These are phyloP conservation scores for Heracleum sosnowskyi DNA, from an alignment of 129 eudicot genomes.

Conservation along the genomic window DNA sequence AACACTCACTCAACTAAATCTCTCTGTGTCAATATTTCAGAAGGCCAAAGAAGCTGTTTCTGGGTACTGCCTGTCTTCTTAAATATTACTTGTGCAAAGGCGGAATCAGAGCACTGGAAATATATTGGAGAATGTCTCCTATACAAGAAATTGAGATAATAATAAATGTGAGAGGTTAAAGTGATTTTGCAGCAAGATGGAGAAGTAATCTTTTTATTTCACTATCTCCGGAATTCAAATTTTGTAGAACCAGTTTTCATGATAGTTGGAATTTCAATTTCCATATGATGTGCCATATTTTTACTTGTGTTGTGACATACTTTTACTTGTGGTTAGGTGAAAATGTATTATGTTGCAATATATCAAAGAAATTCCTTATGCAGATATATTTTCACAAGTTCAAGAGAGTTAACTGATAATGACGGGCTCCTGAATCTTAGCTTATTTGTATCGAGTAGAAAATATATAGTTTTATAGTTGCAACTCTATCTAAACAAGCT, in stretches of 20 bases:
- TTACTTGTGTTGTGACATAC: neutral
- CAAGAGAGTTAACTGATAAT: neutral
- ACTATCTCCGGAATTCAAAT: neutral
- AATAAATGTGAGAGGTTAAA: neutral
- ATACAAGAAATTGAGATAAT: neutral
- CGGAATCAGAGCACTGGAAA: neutral
- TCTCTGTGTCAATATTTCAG: slow-evolving; percentile 16
- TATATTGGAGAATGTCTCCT: neutral
- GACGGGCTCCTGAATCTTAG: neutral
- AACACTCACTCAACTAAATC: slow-evolving; percentile 3
- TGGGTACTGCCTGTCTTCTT: neutral
- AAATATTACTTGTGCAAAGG: neutral
- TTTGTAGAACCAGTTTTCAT: neutral
- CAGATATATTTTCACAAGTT: neutral
- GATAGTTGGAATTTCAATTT: neutral
- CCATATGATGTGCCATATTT: neutral
- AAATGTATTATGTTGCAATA: neutral
- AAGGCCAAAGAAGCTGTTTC: slow-evolving; percentile 20
- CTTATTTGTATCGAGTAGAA: neutral
- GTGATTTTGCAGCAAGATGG: neutral
- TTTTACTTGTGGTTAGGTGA: neutral
- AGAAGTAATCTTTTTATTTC: neutral
- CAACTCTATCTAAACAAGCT: neutral
- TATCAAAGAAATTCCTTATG: neutral
- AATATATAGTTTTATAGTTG: neutral